These are phyloP conservation scores for Amesomyces nigricolor DNA, from an alignment of 2,329 filamentous ascomycete species.

Conservation along the genomic window DNA sequence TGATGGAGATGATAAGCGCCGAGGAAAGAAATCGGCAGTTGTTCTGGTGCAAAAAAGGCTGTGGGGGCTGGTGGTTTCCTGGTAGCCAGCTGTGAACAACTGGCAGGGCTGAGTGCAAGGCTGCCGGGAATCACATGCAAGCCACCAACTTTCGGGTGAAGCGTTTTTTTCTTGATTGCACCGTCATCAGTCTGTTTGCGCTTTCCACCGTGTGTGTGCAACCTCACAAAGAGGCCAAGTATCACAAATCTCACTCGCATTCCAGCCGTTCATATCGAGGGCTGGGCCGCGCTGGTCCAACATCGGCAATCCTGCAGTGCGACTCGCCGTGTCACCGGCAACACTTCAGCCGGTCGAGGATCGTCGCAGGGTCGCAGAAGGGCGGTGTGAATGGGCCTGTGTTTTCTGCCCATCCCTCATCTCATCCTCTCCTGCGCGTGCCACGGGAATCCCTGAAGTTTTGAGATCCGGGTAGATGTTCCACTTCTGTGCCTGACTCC, in stretches of 20 bases:
- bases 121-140: too few relatives aligned
- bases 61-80: neutral
- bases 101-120: neutral
- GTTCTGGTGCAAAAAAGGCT: neutral
- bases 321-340: constrained; percentile 2
- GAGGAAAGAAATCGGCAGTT: constrained; percentile 7
- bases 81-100: neutral
- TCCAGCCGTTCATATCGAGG: neutral
- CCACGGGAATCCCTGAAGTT: neutral
- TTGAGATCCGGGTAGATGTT: neutral
- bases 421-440: neutral
- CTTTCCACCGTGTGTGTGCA: neutral
- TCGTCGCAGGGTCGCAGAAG: neutral
- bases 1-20: neutral
- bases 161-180: too few relatives aligned
- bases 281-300: neutral
- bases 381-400: constrained; percentile 1
- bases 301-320: neutral
- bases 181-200: too few relatives aligned
- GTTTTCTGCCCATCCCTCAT: neutral
- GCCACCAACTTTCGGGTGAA: too few relatives aligned
- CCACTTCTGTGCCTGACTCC: too few relatives aligned
- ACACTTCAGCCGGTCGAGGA: neutral
- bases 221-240: neutral
- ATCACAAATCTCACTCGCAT: neutral